A percentile compares a stretch with the other conserved stretches of the same genome.
phyloP scores from a whole-genome alignment of 2,329 filamentous ascomycete species.

The Fusarium scirpi region DNA sequence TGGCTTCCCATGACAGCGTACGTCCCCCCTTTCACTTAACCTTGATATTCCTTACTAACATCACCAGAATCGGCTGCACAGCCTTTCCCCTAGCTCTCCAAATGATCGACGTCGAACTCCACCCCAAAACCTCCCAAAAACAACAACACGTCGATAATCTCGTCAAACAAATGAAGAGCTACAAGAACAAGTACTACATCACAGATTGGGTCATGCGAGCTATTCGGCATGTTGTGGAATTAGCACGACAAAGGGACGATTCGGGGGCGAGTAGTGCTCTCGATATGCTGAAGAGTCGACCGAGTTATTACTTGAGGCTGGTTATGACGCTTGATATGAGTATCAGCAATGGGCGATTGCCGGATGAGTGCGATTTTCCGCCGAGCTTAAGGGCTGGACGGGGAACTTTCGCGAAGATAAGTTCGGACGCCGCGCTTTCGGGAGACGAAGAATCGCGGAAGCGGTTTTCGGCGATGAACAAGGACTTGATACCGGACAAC shows the following conservation, averaged over 20 bases:
- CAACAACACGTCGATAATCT: constrained; percentile 42
- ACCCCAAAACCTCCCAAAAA: constrained; percentile 18
- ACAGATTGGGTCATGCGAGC: constrained; percentile 43
- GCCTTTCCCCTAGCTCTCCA: constrained; percentile 40
- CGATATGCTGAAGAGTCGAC: constrained; percentile 37
- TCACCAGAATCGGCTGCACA: constrained; percentile 36
- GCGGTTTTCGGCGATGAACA: constrained; percentile 15
- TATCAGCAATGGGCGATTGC: constrained; percentile 42
- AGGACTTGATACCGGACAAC: background rate
- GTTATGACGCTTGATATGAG: constrained; percentile 44
- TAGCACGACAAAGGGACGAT: constrained; percentile 22
- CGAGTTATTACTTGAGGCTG: constrained; percentile 36
- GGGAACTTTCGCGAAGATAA: accelerated
- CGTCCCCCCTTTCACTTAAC: background rate
- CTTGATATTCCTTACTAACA: background rate
- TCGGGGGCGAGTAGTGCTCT: constrained; percentile 21
- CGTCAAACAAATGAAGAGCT: constrained; percentile 41
- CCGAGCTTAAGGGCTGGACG: constrained; percentile 17
- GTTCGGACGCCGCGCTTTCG: accelerated
- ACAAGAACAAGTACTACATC: constrained; percentile 40
- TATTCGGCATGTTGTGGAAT: constrained; percentile 37
- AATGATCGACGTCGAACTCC: constrained; percentile 42
- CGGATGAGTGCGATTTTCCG: constrained; percentile 43
- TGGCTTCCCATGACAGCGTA: constrained; percentile 47
- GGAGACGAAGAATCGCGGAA: background rate